Conservation (phyloP, 331 rosid genomes). For the Saraca asoca region DNA sequence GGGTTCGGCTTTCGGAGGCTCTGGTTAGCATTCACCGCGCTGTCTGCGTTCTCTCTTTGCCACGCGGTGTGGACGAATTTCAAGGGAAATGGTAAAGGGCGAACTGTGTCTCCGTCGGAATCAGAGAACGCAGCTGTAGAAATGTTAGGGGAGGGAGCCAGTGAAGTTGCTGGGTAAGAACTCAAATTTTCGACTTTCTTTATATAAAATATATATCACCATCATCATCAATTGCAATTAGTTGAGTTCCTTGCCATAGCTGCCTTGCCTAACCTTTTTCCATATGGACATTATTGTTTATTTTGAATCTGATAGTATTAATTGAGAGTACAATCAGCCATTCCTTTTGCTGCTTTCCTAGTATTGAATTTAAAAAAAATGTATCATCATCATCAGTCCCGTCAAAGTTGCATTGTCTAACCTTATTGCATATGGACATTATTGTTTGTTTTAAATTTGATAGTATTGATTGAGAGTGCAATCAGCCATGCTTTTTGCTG, state of each 20-base stretch:
- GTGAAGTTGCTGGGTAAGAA: slow-evolving; percentile 47
- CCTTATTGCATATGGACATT: too few species aligned
- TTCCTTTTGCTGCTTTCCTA: too few species aligned
- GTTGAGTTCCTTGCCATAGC: not conserved
- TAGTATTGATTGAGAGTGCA: too few species aligned
- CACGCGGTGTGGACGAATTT: slow-evolving; percentile 76
- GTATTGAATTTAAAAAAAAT: too few species aligned
- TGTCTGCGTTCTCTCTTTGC: slow-evolving; percentile 85
- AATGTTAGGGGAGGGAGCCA: slow-evolving; percentile 26
- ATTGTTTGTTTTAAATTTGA: too few species aligned
- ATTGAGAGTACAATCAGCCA: too few species aligned
- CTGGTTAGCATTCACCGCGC: slow-evolving; percentile 91
- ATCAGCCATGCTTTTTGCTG: too few species aligned
- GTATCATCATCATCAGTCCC: too few species aligned
- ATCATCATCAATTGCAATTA: not conserved
- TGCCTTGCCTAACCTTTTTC: not conserved
- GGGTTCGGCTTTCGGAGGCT: slow-evolving; percentile 94
- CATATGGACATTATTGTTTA: not conserved
- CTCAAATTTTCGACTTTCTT: not conserved
- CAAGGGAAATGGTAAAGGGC: slow-evolving; percentile 45
- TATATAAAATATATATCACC: not conserved
- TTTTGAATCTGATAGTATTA: too few species aligned
- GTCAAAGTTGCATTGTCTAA: too few species aligned
- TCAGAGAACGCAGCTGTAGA: slow-evolving; percentile 29
- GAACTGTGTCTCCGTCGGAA: slow-evolving; percentile 33